Conservation (phyloP, 345 rosid species). For the Litchi chinensis region DNA sequence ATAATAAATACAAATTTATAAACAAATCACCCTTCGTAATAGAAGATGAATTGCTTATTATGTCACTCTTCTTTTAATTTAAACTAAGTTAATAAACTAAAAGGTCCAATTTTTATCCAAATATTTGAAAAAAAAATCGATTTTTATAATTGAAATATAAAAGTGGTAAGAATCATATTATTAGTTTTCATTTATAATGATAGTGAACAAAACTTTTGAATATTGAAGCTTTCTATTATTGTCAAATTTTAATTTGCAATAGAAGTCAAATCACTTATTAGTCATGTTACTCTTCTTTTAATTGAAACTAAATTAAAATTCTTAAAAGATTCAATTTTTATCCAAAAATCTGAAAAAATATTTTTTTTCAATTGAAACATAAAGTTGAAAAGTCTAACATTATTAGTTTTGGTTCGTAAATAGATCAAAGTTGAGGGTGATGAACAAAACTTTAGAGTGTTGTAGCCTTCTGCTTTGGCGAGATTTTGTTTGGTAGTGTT, state of each 20-base stretch:
- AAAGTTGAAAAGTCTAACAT: too few relatives aligned
- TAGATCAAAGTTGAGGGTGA: too few relatives aligned
- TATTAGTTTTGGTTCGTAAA: too few relatives aligned
- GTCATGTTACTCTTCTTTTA: neutral
- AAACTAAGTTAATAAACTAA: neutral
- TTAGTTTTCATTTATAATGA: too few relatives aligned
- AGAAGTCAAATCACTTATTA: too few relatives aligned
- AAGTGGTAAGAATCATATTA: neutral
- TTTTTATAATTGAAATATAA: too few relatives aligned
- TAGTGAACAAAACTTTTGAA: too few relatives aligned
- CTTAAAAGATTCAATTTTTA: neutral
- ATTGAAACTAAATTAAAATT: neutral
- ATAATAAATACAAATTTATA: too few relatives aligned
- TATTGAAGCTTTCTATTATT: neutral
- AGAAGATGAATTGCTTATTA: too few relatives aligned
- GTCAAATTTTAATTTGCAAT: neutral
- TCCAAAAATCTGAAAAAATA: neutral
- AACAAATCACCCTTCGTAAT: too few relatives aligned
- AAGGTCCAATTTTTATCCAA: neutral
- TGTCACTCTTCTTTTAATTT: neutral
- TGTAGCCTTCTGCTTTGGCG: neutral
- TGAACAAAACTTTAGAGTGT: neutral
- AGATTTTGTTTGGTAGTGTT: slow-evolving; percentile 11
- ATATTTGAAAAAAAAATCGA: neutral
- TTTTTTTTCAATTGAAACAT: neutral